A percentile compares a stretch with the other conserved stretches of the same genome.
These are phyloP conservation scores for Silene noctiflora DNA, from an alignment of 179 eudicot species.

Conservation along the genomic window DNA sequence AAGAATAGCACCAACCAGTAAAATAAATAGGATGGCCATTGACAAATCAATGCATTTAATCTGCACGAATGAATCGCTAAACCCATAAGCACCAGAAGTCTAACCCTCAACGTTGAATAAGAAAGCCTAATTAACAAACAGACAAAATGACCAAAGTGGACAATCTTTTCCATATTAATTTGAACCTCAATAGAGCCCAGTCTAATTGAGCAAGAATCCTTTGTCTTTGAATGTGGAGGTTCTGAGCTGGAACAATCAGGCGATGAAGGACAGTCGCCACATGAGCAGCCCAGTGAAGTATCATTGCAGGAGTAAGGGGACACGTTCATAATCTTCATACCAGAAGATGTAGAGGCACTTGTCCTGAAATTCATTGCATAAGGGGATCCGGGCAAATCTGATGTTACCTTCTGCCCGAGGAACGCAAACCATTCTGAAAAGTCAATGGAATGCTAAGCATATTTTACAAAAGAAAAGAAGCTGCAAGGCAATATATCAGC, in stretches of 20 bases:
- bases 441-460: conserved; percentile 13
- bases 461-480: not conserved
- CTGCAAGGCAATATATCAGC: not conserved
- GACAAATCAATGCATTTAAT: conserved; percentile 80
- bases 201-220: conserved; percentile 65
- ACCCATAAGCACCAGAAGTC: conserved; percentile 15
- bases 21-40: conserved; percentile 56
- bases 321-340: conserved; percentile 80
- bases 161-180: not conserved
- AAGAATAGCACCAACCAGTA: conserved; percentile 63
- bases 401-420: conserved; percentile 65
- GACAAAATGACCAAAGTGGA: not conserved
- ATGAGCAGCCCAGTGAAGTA: conserved; percentile 91
- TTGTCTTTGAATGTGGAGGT: conserved; percentile 52
- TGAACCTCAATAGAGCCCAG: conserved; percentile 74
- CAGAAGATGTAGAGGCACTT: conserved; percentile 58
- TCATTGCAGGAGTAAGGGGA: conserved; percentile 86
- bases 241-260: conserved; percentile 64
- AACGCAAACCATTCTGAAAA: conserved; percentile 87
- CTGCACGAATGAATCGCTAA: conserved; percentile 45
- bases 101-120: not conserved
- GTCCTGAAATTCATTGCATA: conserved; percentile 70
- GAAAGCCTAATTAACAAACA: conserved; percentile 8
- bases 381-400: conserved; percentile 84
- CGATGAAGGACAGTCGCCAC: conserved; percentile 95